Conservation (phyloP, 225 moss, liverwort and hornwort species). For the Anthoceros angustus region DNA sequence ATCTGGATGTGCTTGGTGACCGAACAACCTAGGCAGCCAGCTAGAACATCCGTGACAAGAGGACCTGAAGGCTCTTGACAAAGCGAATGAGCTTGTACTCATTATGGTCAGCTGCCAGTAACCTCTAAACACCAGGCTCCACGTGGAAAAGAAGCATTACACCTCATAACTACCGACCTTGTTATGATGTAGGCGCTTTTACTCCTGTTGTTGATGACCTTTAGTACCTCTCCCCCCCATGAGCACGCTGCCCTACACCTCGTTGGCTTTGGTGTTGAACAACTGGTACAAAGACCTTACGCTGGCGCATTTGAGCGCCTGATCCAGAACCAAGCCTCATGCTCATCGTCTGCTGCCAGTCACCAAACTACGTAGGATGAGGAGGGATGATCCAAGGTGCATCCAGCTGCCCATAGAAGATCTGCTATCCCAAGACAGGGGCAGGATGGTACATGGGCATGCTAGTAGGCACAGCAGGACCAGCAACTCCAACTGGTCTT, state of each 20-base stretch:
- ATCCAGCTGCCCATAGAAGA: conserved; percentile 76
- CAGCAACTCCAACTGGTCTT: conserved; percentile 55
- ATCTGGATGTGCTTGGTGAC: no score
- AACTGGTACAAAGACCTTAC: conserved; percentile 55
- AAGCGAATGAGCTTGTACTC: no score
- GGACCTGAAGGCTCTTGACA: no score
- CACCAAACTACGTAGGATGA: conserved; percentile 78
- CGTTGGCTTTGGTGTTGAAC: conserved; percentile 74
- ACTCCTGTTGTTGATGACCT: conserved; percentile 63
- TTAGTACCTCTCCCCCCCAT: conserved; percentile 65
- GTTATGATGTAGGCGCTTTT: conserved; percentile 32
- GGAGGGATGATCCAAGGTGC: conserved; percentile 79
- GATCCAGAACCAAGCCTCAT: conserved; percentile 53
- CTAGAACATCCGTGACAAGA: no score
- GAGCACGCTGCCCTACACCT: conserved; percentile 70
- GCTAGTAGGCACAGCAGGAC: conserved; percentile 75
- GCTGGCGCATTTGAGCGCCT: conserved; percentile 71
- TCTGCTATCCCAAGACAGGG: conserved; percentile 84
- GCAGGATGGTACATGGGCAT: conserved; percentile 94
- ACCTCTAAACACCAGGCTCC: no score
- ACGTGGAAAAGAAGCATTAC: no score
- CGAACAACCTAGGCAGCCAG: no score
- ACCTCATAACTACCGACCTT: no score
- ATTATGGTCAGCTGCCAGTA: no score
- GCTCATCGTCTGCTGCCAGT: conserved; percentile 66